phyloP scores from a whole-genome alignment of 2,329 filamentous ascomycete species.

The Beauveria asiatica region DNA sequence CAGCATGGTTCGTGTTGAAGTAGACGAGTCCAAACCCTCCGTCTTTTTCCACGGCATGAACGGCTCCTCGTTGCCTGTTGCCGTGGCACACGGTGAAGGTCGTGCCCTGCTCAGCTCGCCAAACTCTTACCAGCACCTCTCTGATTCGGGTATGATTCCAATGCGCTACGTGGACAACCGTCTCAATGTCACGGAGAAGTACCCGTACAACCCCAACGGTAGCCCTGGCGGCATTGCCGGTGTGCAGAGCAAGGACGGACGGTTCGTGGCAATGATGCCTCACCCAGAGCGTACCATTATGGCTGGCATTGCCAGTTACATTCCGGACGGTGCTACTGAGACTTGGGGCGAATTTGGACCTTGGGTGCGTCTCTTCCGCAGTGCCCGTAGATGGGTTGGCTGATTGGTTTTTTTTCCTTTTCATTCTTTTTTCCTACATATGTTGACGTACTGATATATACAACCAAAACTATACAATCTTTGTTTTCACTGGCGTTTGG shows the following conservation, averaged over 20 bases:
- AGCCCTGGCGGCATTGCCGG: slow-evolving; percentile 74
- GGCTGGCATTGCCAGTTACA: slow-evolving; percentile 68
- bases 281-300: slow-evolving; percentile 87
- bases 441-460: background rate
- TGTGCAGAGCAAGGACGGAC: slow-evolving; percentile 66
- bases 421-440: background rate
- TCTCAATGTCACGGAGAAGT: slow-evolving; percentile 61
- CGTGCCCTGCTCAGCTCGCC: slow-evolving; percentile 61
- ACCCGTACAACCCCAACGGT: slow-evolving; percentile 84
- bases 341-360: slow-evolving; percentile 77
- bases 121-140: slow-evolving; percentile 44
- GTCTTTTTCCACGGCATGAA: slow-evolving; percentile 89
- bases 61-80: slow-evolving; percentile 73
- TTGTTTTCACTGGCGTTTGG: background rate
- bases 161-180: slow-evolving; percentile 81
- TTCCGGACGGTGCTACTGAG: slow-evolving; percentile 48
- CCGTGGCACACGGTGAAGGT: slow-evolving; percentile 85
- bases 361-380: slow-evolving; percentile 81
- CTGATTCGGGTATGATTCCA: slow-evolving; percentile 60
- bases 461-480: background rate
- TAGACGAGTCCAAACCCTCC: slow-evolving; percentile 49
- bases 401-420: slow-evolving; percentile 20
- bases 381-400: slow-evolving; percentile 80
- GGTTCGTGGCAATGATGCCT: slow-evolving; percentile 85
- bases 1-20: slow-evolving; percentile 69